A percentile compares a stretch with the other conserved stretches of the same genome.
Evolutionary conservation across 2,329 filamentous ascomycete genomes (phyloP).

Genomic region (Penicillium glabrum): DNA sequence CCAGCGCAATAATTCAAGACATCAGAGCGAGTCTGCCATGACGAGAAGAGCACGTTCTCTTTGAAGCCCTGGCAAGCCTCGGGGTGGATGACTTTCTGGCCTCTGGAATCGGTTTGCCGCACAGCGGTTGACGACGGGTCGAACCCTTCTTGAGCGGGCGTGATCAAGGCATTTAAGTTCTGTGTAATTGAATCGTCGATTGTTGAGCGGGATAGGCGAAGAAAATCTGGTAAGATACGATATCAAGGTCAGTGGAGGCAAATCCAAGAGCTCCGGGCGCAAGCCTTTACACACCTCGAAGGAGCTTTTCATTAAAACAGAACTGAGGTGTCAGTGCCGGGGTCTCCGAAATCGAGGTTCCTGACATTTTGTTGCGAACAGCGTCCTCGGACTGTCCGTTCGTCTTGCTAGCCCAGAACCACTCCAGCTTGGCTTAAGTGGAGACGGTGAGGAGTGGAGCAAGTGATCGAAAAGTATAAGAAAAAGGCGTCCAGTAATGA

Average conservation of each 20-base stretch:
- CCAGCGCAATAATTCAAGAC: constrained; percentile 86
- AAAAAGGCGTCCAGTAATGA: not conserved
- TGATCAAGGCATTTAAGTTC: constrained; percentile 85
- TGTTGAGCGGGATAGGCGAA: constrained; percentile 77
- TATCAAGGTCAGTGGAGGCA: constrained; percentile 58
- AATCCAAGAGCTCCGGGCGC: not conserved
- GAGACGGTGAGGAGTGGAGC: not conserved
- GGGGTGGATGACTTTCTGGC: constrained; percentile 57
- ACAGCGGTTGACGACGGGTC: constrained; percentile 74
- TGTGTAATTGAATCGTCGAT: constrained; percentile 94
- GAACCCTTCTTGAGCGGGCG: constrained; percentile 70
- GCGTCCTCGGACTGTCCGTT: constrained; percentile 23
- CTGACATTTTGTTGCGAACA: constrained; percentile 38
- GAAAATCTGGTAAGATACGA: constrained; percentile 66
- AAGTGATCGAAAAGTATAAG: not conserved
- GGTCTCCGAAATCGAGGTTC: constrained; percentile 36
- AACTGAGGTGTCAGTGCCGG: constrained; percentile 70
- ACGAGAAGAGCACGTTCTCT: constrained; percentile 75
- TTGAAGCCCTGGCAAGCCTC: constrained; percentile 71
- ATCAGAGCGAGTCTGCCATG: constrained; percentile 80
- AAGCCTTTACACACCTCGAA: constrained; percentile 59
- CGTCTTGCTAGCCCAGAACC: constrained; percentile 37
- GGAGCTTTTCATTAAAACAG: constrained; percentile 69
- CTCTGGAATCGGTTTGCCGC: constrained; percentile 54
- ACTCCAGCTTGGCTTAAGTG: constrained; percentile 37